Conservation (phyloP, 805 yeast genomes). For the Dipodascopsis uninucleata region DNA sequence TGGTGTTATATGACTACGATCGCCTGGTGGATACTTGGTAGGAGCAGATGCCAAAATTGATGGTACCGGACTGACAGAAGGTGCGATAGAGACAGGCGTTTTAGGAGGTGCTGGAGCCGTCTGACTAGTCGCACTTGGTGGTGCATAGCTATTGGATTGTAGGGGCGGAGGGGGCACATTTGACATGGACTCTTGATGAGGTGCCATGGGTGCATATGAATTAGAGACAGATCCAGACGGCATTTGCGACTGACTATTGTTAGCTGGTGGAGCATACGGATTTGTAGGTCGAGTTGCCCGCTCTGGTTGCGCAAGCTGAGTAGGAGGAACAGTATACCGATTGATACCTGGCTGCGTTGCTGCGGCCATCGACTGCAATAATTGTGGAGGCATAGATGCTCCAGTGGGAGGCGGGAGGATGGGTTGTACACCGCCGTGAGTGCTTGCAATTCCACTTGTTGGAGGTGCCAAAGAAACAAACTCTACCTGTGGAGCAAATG, state of each 20-base stretch:
- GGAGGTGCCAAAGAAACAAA: constrained; percentile 22
- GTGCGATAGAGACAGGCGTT: constrained; percentile 29
- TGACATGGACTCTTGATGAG: too few species aligned
- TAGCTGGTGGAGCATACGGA: constrained; percentile 42
- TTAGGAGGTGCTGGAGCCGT: constrained; percentile 22
- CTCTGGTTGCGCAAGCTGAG: constrained; percentile 32
- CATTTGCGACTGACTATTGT: constrained; percentile 4
- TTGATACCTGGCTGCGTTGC: constrained; percentile 11
- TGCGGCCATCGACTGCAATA: constrained; percentile 1
- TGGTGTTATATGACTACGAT: constrained; percentile 62
- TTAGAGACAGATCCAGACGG: too few species aligned
- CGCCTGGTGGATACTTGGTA: constrained; percentile 50
- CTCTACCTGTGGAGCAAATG: constrained; percentile 22
- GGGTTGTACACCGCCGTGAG: too few species aligned
- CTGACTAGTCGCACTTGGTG: constrained; percentile 8
- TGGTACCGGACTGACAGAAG: constrained; percentile 33
- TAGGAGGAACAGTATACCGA: constrained; percentile 32
- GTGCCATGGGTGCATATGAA: constrained; percentile 22
- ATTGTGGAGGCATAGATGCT: constrained; percentile 7
- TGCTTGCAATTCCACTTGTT: constrained; percentile 4
- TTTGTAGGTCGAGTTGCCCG: constrained; percentile 38
- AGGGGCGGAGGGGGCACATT: constrained; percentile 14
- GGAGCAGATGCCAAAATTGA: constrained; percentile 33
- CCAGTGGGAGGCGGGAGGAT: constrained; percentile 13
- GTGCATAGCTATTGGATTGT: too few species aligned